A percentile compares a stretch with the other conserved stretches of the same genome.
phyloP scores from a whole-genome alignment of 805 yeast species.

The Cyberlindnera misumaiensis region DNA sequence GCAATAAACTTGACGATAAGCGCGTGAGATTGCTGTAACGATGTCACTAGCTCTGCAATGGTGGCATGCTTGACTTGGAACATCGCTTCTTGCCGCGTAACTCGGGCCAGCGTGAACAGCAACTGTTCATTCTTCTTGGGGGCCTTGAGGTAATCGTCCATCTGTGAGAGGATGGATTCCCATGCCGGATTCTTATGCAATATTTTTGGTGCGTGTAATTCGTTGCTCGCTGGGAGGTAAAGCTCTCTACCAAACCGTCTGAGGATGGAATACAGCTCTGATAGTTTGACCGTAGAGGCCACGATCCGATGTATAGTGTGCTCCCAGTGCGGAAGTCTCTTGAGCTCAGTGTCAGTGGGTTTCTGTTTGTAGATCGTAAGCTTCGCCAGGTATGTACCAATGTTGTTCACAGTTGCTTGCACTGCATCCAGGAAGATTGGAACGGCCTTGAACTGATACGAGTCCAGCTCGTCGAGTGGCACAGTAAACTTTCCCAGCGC shows the following conservation, averaged over 20 bases:
- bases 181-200: slow-evolving; percentile 23
- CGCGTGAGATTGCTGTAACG: slow-evolving; percentile 5
- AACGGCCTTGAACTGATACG: slow-evolving; percentile 24
- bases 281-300: slow-evolving; percentile 29
- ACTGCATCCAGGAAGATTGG: slow-evolving; percentile 22
- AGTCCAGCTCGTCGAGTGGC: slow-evolving; percentile 19
- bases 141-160: slow-evolving; percentile 32
- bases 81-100: slow-evolving; percentile 31
- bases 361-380: slow-evolving; percentile 21
- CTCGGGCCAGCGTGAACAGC: slow-evolving; percentile 36
- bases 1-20: slow-evolving; percentile 7
- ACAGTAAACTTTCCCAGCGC: slow-evolving; percentile 27
- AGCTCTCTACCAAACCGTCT: slow-evolving; percentile 36
- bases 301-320: slow-evolving; percentile 41
- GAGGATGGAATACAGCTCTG: slow-evolving; percentile 35
- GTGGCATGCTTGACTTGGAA: slow-evolving; percentile 28
- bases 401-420: slow-evolving; percentile 16
- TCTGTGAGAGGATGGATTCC: slow-evolving; percentile 21
- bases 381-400: slow-evolving; percentile 20
- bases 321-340: slow-evolving; percentile 30
- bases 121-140: slow-evolving; percentile 38
- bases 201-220: slow-evolving; percentile 34
- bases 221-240: slow-evolving; percentile 31
- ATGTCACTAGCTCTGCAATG: slow-evolving; percentile 25
- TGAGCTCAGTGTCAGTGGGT: slow-evolving; percentile 17